A percentile compares a stretch with the other conserved stretches of the same genome.
These are phyloP conservation scores for Sugiyamaella castrensis DNA, from an alignment of 1,139 yeast species.

Conservation along the genomic window DNA sequence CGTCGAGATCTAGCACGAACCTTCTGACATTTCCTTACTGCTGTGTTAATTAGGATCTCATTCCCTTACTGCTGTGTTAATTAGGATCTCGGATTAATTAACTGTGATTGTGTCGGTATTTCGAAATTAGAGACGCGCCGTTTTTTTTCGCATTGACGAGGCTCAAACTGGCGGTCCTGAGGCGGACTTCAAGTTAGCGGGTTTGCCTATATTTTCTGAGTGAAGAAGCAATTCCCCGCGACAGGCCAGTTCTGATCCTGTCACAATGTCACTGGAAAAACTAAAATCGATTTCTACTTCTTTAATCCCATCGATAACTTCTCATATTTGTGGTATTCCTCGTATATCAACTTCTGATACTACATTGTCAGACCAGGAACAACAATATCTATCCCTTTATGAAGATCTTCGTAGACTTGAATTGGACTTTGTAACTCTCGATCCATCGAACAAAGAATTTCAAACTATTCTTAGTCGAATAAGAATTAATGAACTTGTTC, in stretches of 20 bases:
- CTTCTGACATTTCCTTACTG: no score
- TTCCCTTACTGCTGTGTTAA: no score
- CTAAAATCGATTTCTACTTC: slow-evolving; percentile 7
- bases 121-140: no score
- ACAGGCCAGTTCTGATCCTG: neutral
- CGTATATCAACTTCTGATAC: slow-evolving; percentile 16
- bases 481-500: slow-evolving; percentile 9
- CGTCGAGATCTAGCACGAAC: neutral
- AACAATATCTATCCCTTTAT: slow-evolving; percentile 18
- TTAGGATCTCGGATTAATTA: no score
- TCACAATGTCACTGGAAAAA: slow-evolving; percentile 13
- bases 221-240: neutral
- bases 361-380: slow-evolving; percentile 17
- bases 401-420: slow-evolving; percentile 10
- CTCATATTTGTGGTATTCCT: slow-evolving; percentile 24
- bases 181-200: no score
- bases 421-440: slow-evolving; percentile 1
- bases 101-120: no score
- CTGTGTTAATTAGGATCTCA: no score
- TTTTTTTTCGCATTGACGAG: no score
- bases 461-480: slow-evolving; percentile 7
- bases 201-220: no score
- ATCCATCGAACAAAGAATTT: neutral
- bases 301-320: slow-evolving; percentile 9
- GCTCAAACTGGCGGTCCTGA: no score